Evolutionary conservation across 352 stramenopile species (phyloP), one percentile per base, ranked within the genome.

Genomic region (Globisporangium alternatum): DNA sequence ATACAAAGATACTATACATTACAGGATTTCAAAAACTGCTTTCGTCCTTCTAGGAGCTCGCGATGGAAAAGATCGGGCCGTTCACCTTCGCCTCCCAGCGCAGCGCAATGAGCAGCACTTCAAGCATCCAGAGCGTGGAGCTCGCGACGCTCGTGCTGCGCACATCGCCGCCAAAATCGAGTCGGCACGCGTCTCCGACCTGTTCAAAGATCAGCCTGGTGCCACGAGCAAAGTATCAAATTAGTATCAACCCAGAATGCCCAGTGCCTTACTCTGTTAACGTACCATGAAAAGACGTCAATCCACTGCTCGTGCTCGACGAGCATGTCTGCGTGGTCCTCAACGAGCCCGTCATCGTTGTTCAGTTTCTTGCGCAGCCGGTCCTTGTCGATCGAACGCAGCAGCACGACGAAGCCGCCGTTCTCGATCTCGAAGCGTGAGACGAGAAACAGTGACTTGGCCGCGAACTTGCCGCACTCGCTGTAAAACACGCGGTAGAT

Each of bases 81-180:
- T 85, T 60, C 39, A 89, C 70, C 48, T 75, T 80, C 21, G 64
- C 66, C 59, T 91, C 80, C 76, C 77, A 91, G 3, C 75, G 78
- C 54, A 89, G 66, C 12, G 76, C 75, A 15, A 91, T 81, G 33
- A 87, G 66, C 57, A 89, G 66, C 31, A 87, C 77, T 53, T 90
- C 78, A 28, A 90, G 71, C 75, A 90, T 86, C 78, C 81, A 90
- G 33, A 81, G 67, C 37, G 73, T 69, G n/a, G 73, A 76, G 22
- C 67, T 76, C 22, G 76, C 74, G 10, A 72, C 72, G 7, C 64
- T 62, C 5, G 74, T 88, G 52, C 77, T 68, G 48, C 64, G 58
- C 10, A 85, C 63, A n/a, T 75, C 72, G 1, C 80, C 80, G 3
- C 81, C 78, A 54, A 86, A 90, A 39, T 74, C 77, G 43, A 86